Conservation (phyloP, 176 grass and related monocot species). For the Saccharum officinarum region DNA sequence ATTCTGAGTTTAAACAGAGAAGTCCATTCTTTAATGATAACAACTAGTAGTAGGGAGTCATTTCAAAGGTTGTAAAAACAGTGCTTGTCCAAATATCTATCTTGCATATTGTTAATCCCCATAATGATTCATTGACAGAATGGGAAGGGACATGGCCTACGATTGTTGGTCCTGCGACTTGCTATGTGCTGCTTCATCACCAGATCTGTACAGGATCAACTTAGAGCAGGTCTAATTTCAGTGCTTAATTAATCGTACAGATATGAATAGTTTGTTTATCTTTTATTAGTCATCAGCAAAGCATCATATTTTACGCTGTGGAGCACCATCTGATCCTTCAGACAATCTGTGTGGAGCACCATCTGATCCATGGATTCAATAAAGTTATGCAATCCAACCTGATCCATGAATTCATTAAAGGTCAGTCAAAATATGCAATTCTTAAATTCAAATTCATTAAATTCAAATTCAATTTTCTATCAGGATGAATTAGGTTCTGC, state of each 20-base stretch:
- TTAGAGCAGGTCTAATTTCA: conserved; percentile 64
- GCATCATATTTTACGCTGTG: not conserved
- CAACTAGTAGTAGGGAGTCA: not conserved
- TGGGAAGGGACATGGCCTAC: conserved; percentile 95
- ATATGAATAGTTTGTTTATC: conserved; percentile 14
- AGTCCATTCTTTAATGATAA: conserved; percentile 7
- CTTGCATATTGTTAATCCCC: not conserved
- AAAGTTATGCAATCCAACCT: no score
- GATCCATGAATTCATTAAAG: no score
- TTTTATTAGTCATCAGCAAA: not conserved
- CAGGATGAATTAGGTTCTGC: no score
- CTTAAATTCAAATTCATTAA: no score
- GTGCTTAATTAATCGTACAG: conserved; percentile 11
- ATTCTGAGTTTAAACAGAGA: not conserved
- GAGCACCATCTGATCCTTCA: no score
- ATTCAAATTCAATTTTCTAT: no score
- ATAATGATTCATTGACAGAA: conserved; percentile 50
- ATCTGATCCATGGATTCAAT: no score
- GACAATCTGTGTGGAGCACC: no score
- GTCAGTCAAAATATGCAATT: no score
- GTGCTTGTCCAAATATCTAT: not conserved
- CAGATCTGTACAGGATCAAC: conserved; percentile 95
- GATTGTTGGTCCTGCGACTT: conserved; percentile 97
- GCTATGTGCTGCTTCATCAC: conserved; percentile 88
- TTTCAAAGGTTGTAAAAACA: not conserved